Evolutionary conservation across 1,139 yeast species (phyloP), one percentile per base, ranked within the genome.

Genomic region (Hemisphaericaspora xylanilytica): DNA sequence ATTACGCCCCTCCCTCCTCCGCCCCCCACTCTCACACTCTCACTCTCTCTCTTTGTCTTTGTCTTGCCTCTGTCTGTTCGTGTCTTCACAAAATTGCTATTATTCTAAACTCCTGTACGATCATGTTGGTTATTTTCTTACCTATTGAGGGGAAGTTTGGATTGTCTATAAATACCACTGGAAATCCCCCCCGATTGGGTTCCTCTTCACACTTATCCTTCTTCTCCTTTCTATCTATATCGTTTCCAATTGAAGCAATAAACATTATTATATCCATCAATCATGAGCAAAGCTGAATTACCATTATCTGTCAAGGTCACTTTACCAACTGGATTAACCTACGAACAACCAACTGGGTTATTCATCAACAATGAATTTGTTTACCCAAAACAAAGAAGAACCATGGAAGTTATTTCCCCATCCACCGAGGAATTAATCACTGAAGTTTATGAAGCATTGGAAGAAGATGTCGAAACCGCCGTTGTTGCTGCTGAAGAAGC

Each of bases 401-500:
- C 80, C 24, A 73, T 81, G 47, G 77, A 71, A 32, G 83, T 80
- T 33, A 69, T 74, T 46, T 68, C 78, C 50, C 89, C 90, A 40
- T 69, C 84, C 21, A 84, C 89, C 12, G 92, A 81, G 38, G 78
- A 83, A 53, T 65, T 63, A 38, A 79, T 85, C 44, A 73, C 86
- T 21, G 60, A 75, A 7, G 89, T 89, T 28, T 79, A 78, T 51
- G 80, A 80, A 40, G 96, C 90, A 13, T 65, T 69, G 25, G 75
- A 65, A 18, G 76, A 69, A 33, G 96, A 88, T 56, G 81, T 88
- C 29, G 89, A 89, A 57, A 49, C 56, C 32, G 96, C 96, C 2
- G 96, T 87, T 4, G 68, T 65, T 7, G 87, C 88, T n/a, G 96
- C 96, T 17, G 68, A 78, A 38, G 63, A 65, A 11, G 94, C 94